Evolutionary conservation across 768 basidiomycete species (phyloP), one percentile per base, ranked within the genome.

Genomic region (Gymnopilus dilepis): DNA sequence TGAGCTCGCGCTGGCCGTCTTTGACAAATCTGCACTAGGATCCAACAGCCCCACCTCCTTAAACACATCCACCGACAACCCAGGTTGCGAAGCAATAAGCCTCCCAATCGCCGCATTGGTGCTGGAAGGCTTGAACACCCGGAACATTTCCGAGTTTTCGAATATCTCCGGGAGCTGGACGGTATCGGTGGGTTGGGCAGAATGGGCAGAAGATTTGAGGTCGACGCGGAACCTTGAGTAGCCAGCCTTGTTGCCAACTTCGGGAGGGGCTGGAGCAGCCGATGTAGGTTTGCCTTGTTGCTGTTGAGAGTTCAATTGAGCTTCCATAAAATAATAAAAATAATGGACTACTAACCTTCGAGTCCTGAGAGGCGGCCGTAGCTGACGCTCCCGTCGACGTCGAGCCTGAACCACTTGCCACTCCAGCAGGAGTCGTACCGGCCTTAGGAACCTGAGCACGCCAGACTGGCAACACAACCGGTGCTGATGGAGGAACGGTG

Each of bases 21-120:
- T n/a, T n/a, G n/a, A n/a, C n/a, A n/a, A n/a, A n/a, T n/a, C n/a
- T n/a, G n/a, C n/a, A n/a, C n/a, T n/a, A n/a, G n/a, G n/a, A 11
- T 13, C 43, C 22, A 45, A 45, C 43, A 45, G 11, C 43, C 43
- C 21, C 8, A 45, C 43, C 22, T 45, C 22, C 22, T 22, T 52
- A 22, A 68, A 66, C 45, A 57, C 63, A 47, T 68, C 67, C 40
- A 64, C 66, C 13, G 58, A 60, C 12, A 67, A 42, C 3, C 67
- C 55, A 6, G 65, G 65, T n/a, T 63, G 66, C 33, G 58, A 62
- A 3, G 64, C 61, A 9, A 64, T 50, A 4, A 67, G 48, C 31
- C 67, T 56, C 24, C 53, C 68, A 31, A 58, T 54, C n/a, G 63
- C 62, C 15, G 62, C 45, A 4, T 60, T 26, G 12, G 60, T 43